Evolutionary conservation across 768 basidiomycete species (phyloP), one percentile per base, ranked within the genome.

Genomic region (Termitomyces sp.): DNA sequence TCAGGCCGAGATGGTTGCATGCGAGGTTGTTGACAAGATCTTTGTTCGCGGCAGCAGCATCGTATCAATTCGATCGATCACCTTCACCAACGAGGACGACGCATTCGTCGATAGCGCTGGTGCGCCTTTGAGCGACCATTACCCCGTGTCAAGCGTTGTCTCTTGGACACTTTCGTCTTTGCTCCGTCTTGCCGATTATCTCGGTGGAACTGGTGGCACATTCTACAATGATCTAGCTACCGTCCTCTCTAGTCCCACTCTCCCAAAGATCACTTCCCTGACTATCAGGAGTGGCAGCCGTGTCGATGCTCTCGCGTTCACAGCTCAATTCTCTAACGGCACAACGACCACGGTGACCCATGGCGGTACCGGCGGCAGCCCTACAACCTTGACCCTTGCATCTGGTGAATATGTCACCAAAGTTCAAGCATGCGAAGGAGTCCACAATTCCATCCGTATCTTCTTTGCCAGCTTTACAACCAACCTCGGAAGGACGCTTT

Each of bases 1-100:
- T 3, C 69, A 70, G 54, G 60, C 65, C 5, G 58, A 68, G 60
- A 68, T 71, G 66, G 65, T 68, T 9, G 70, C 72, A 11, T 77
- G 76, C 59, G 76, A 77, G 61, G 71, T 71, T 14, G 74, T 77
- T n/a, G 76, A 77, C 65, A 77, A 77, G 69, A 69, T 73, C 29
- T 69, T 76, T 56, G 63, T 67, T 37, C 73, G 74, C 31, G 65
- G 66, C 43, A 72, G 66, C 54, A 38, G 63, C 1, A 61, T 66
- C 14, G 60, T 73, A 25, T 58, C 69, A 2, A 68, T 76, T 50
- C 52, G 62, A 7, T 63, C 68, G 6, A 65, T 65, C 1, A 69
- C 71, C 4, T 76, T 70, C 63, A 67, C 62, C 37, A 74, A 76
- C 62, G 74, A 73, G 60, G 66, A 75, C 64, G 60, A 66, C 57